Percentiles rank a stretch among this genome's conserved stretches.
These are phyloP conservation scores for Chlorella vulgaris DNA, from an alignment of 139 green algal species.

Conservation along the genomic window DNA sequence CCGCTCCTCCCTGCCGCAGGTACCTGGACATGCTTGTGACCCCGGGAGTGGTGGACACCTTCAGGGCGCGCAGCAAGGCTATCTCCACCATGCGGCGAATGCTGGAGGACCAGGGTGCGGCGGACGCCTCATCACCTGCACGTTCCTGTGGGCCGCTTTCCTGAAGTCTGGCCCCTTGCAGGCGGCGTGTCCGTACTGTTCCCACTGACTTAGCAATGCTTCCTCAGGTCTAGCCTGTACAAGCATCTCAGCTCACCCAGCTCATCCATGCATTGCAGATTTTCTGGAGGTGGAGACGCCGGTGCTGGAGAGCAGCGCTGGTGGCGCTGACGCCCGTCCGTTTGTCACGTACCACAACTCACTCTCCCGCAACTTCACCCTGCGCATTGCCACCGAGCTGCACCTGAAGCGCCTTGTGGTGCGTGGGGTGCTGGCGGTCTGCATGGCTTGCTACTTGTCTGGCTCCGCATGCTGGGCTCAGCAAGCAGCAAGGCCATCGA, in stretches of 20 bases:
- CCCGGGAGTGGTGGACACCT: slow-evolving; percentile 77
- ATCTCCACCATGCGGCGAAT: slow-evolving; percentile 78
- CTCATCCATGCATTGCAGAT: background rate
- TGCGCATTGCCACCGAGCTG: slow-evolving; percentile 98
- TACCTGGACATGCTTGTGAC: slow-evolving; percentile 98
- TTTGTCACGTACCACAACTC: slow-evolving; percentile 98
- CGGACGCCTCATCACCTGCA: background rate
- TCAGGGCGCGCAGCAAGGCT: slow-evolving; percentile 80
- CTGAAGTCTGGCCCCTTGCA: no score
- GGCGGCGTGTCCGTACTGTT: no score
- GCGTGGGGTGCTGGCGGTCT: slow-evolving; percentile 1
- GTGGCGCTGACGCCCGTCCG: slow-evolving; percentile 93
- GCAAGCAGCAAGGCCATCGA: no score
- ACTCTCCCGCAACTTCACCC: slow-evolving; percentile 80
- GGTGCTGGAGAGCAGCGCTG: slow-evolving; percentile 83
- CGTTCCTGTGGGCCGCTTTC: no score
- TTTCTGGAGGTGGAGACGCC: slow-evolving; percentile 86
- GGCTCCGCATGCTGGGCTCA: background rate
- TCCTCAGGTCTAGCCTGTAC: background rate
- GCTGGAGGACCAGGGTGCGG: slow-evolving; percentile 76
- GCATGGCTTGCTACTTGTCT: background rate
- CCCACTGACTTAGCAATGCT: background rate
- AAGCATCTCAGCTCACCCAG: background rate
- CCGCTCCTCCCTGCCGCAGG: slow-evolving; percentile 39
- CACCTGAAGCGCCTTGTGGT: slow-evolving; percentile 94